Evolutionary conservation across 495 filamentous ascomycete genomes (phyloP), one percentile per base, ranked within the genome.

Genomic region (Penicillium chermesinum): DNA sequence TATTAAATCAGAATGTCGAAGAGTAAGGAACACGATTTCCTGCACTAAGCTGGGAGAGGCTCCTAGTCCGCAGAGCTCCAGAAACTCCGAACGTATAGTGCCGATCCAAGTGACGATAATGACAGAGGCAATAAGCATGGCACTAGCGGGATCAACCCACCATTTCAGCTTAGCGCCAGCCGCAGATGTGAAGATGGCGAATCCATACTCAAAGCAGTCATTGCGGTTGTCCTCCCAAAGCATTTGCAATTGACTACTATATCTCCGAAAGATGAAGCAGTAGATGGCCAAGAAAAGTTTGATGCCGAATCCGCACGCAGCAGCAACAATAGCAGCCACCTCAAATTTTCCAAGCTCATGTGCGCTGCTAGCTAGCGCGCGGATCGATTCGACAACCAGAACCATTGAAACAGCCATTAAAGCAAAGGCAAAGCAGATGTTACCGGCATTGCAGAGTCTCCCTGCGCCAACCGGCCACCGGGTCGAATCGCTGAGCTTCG

Each of bases 351-450:
- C 52, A 2, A 66, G 56, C 20, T 73, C 64, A 25, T 53, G 44
- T 27, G 60, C 47, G 3, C 75, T 74, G 6, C 48, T 62, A 7
- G 60, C 75, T 6, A 80, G 64, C 12, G 57, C 55, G 35, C 75
- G 67, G 32, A 58, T 75, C 15, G 75, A 78, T 48, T 80, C 74
- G 35, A 74, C 64, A 44, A 80, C 69, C 22, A 81, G 57, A 55
- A 79, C 67, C 22, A 78, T 69, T 41, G 77, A 70, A 14, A 81
- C 77, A 0, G 75, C 79, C 18, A 75, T 79, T 74, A 80, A 77
- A 54, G 79, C 56, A 33, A 76, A 75, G 53, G 76, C 79, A 67
- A 81, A 81, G 45, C 80, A 68, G 49, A 81, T 80, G 46, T 80
- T 77, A 4, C 75, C 77, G 37, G 80, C 71, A 5, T 76, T 79